These are phyloP conservation scores for Stagonosporopsis tanaceti DNA, from an alignment of 2,329 filamentous ascomycete species.

Conservation along the genomic window DNA sequence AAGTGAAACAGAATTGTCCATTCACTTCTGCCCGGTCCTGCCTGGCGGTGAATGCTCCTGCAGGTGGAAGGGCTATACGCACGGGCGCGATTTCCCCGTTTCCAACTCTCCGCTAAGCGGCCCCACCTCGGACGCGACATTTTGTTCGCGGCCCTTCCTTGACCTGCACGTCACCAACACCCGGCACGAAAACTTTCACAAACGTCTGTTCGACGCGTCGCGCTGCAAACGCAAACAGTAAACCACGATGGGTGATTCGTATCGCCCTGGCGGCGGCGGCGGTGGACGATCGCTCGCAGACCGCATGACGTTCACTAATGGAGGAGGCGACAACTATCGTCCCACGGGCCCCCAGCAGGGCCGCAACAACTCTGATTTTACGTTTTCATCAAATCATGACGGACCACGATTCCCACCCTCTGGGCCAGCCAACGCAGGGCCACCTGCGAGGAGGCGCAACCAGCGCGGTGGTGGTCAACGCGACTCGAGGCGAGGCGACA, in stretches of 20 bases:
- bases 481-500: constrained; percentile 30
- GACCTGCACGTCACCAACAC: constrained; percentile 17
- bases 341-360: constrained; percentile 29
- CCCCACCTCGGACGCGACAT: constrained; percentile 25
- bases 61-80: not conserved
- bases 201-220: constrained; percentile 10
- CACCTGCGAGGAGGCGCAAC: constrained; percentile 27
- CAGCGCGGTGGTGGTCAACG: constrained; percentile 29
- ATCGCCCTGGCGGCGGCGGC: constrained; percentile 32
- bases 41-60: not conserved
- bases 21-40: not conserved
- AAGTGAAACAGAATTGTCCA: not conserved
- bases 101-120: constrained; percentile 5
- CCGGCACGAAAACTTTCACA: constrained; percentile 4
- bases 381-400: constrained; percentile 41
- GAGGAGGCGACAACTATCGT: constrained; percentile 40
- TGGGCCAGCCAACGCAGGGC: constrained; percentile 28
- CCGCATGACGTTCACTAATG: constrained; percentile 41
- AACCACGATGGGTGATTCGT: constrained; percentile 36
- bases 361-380: constrained; percentile 40
- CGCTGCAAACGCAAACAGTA: constrained; percentile 13
- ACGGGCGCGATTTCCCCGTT: constrained; percentile 13
- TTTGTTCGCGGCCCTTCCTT: constrained; percentile 16
- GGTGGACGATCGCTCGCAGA: constrained; percentile 32
- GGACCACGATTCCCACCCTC: constrained; percentile 43